These are phyloP conservation scores for Myotisia sp. DNA, from an alignment of 2,329 filamentous ascomycete species.

Conservation along the genomic window DNA sequence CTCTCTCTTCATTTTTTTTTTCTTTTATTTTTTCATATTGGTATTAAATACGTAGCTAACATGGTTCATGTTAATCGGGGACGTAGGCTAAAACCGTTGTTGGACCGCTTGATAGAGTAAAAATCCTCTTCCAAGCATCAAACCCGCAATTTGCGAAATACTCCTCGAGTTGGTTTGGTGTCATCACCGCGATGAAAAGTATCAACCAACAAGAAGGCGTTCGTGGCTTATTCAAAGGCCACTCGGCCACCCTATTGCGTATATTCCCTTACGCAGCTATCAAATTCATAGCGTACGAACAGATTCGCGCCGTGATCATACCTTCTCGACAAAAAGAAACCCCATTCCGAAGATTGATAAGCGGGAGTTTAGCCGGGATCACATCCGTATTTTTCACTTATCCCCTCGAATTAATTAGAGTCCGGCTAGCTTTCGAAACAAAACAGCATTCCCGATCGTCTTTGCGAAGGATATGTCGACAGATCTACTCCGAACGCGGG, in stretches of 20 bases:
- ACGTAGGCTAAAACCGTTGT: constrained; percentile 97
- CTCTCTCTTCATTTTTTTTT: too few species aligned
- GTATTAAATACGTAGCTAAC: too few species aligned
- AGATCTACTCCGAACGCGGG: constrained; percentile 67
- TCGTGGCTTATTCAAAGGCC: constrained; percentile 73
- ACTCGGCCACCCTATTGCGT: constrained; percentile 81
- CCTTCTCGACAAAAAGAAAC: constrained; percentile 61
- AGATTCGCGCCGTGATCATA: constrained; percentile 72
- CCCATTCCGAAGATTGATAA: constrained; percentile 47
- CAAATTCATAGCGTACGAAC: constrained; percentile 96
- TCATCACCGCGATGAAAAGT: constrained; percentile 65
- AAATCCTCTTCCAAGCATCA: constrained; percentile 93
- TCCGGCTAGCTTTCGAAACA: constrained; percentile 89
- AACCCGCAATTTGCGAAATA: constrained; percentile 93
- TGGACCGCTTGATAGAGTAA: constrained; percentile 89
- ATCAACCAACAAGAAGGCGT: constrained; percentile 65
- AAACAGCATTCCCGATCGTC: constrained; percentile 56
- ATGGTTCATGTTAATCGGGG: too few species aligned
- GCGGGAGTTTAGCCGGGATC: constrained; percentile 47
- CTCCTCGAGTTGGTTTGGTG: constrained; percentile 72
- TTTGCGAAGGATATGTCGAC: constrained; percentile 60
- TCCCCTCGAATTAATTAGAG: constrained; percentile 80
- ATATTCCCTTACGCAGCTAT: constrained; percentile 97
- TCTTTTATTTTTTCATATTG: too few species aligned
- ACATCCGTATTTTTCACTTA: constrained; percentile 95